Base-by-base conservation (phyloP, 2,329 filamentous ascomycete species). In the Fusarium mexicanum region DNA sequence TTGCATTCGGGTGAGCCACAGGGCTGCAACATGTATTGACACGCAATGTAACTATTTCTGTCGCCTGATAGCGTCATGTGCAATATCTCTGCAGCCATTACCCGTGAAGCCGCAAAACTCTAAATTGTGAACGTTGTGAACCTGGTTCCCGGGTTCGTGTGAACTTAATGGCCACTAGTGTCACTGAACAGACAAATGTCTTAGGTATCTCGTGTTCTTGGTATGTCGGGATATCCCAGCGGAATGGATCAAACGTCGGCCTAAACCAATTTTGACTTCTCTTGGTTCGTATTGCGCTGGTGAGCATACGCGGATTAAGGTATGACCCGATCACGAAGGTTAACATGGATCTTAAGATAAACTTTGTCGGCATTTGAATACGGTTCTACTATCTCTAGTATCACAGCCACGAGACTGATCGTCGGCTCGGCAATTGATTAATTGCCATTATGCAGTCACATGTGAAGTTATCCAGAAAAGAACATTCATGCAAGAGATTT, bases 61-160 rank as follows among this genome's bases (percentile, higher is more conserved):
- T 40, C 22, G 6, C 10, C 37, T 41, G 60, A 50, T 46, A 33
- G 24, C 37, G 60, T 66, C 67, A 71, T 46, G 46, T 66, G 67
- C n/a, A 24, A 18, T 41, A 2, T 22, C 22, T 35, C n/a, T 26
- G 33, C 64, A 66, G n/a, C 64, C 64, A 24, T 48, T n/a, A 44
- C 43, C 33, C 12, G 7, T 38, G 37, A 38, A 60, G 29, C 31
- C 41, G 35, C 13, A 17, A 64, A 70, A 70, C 60, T 70, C 22
- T 55, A 70, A 70, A 62, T 48, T 18, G 4, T 14, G 3, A 40
- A 7, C n/a, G 26, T 41, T n/a, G 37, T 33, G 18, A 26, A 33
- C 64, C 37, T 48, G 31, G 47, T 44, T 16, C 31, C 37, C 20
- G 47, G 40, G 16, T 54, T 53, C n/a, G 6, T 4, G 6, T 16